Base-by-base conservation (phyloP, 75 land plant genomes). In the Gnetum montanum region DNA sequence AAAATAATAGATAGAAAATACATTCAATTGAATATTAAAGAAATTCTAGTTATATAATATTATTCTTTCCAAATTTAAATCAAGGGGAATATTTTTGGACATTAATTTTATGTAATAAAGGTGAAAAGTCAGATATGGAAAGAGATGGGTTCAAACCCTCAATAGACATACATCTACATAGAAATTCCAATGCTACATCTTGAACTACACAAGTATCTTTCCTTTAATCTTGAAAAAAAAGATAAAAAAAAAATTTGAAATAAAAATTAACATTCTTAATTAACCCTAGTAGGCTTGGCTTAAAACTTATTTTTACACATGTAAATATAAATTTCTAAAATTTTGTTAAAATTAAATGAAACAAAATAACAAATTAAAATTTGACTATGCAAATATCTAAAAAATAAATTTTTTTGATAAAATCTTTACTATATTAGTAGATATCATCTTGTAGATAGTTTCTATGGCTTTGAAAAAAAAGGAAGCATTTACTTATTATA, bases 381-480 rank as follows among this genome's bases (percentile, higher is more conserved):
- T 23, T 19, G 24, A 47, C 1, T 47, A 47, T 23, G 24, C 49
- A 8, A n/a, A 47, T 8, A 47, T 23, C 49, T 47, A 8, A 47
- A 20, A 47, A 0, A 47, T n/a, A 47, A 1, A 47, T 19, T 19
- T 47, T 47, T 0, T 47, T 19, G 19, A 0, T 1, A 23, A 19
- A 0, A 47, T 8, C 49, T 19, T 47, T 15, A 19, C 49, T n/a
- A 47, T 47, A n/a, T 15, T 47, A 47, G 1, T 15, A 18, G 1
- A 47, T 47, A 47, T 47, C 49, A n/a, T 47, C 15, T 47, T 47
- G 24, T 20, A 1, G 19, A 47, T 47, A 47, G 19, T 47, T 15
- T 23, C 2, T 8, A 1, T 23, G 24, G 40, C 49, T 23, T 0
- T 3, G 2, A 3, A 0, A 15, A 20, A 47, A 15, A 18, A 47